Percentiles rank a stretch among this genome's conserved stretches.
Conservation (phyloP, 306 rosid genomes). For the Prosopis cineraria region DNA sequence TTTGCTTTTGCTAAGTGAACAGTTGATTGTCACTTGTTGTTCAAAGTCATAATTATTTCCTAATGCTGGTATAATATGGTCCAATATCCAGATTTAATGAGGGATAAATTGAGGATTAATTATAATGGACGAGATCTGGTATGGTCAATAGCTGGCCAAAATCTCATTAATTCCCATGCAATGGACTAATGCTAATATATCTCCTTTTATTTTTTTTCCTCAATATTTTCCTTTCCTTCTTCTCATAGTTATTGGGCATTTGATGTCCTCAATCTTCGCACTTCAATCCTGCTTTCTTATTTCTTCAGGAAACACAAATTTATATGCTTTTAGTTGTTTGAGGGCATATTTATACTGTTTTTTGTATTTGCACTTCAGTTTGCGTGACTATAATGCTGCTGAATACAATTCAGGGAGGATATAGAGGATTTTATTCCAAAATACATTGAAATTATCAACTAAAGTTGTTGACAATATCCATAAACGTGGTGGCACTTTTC, state of each 20-base stretch:
- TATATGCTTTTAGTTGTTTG: neutral
- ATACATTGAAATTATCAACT: conserved; percentile 72
- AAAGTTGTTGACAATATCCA: conserved; percentile 84
- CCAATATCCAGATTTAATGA: neutral
- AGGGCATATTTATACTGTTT: conserved; percentile 1
- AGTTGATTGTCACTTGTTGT: conserved; percentile 23
- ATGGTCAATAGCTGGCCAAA: neutral
- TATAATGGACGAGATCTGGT: neutral
- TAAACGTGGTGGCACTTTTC: conserved; percentile 91
- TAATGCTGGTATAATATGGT: neutral
- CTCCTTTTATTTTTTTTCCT: neutral
- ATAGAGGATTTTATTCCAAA: conserved; percentile 89
- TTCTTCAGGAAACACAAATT: neutral
- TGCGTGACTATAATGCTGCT: conserved; percentile 27
- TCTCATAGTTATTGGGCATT: neutral
- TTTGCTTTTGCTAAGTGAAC: conserved; percentile 23
- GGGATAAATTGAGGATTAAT: neutral
- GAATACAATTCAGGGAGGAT: conserved; percentile 74
- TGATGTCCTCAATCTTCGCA: neutral
- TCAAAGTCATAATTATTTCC: neutral
- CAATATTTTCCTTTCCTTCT: neutral
- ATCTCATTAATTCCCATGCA: neutral
- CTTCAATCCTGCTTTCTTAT: neutral
- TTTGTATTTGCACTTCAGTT: conserved; percentile 19
- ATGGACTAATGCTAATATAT: neutral